Evolutionary conservation across 2,329 filamentous ascomycete genomes (phyloP).

Genomic region (Tympanopsis confertula): DNA sequence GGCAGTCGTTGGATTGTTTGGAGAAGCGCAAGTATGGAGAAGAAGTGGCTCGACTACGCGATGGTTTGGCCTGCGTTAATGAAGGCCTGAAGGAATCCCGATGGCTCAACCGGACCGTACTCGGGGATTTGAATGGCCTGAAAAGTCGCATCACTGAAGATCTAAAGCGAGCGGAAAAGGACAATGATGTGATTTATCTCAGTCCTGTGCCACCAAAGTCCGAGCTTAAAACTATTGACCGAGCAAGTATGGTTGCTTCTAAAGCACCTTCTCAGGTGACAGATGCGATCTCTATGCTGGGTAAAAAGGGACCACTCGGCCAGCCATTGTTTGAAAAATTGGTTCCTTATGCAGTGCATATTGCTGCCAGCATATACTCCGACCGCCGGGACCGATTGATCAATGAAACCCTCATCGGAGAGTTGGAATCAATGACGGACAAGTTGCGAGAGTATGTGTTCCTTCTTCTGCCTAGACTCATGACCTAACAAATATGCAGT

Average conservation of each 20-base stretch:
- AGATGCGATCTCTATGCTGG: slow-evolving; percentile 68
- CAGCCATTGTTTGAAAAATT: slow-evolving; percentile 79
- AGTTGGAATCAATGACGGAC: slow-evolving; percentile 71
- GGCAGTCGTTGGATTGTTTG: slow-evolving; percentile 78
- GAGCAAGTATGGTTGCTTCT: slow-evolving; percentile 77
- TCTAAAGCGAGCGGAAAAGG: slow-evolving; percentile 82
- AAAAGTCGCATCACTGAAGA: slow-evolving; percentile 78
- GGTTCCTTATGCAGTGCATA: slow-evolving; percentile 89
- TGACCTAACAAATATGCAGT: slow-evolving; percentile 19
- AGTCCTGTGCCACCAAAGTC: slow-evolving; percentile 76
- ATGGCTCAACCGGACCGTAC: slow-evolving; percentile 63
- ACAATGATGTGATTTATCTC: slow-evolving; percentile 92
- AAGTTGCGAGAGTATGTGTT: slow-evolving; percentile 53
- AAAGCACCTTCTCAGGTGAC: slow-evolving; percentile 72
- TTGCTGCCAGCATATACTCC: slow-evolving; percentile 90
- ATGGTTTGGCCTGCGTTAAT: slow-evolving; percentile 71
- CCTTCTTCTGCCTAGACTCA: slow-evolving; percentile 2
- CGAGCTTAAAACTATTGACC: slow-evolving; percentile 73
- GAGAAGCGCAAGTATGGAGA: slow-evolving; percentile 94
- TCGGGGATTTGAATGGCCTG: slow-evolving; percentile 70
- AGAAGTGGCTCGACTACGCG: slow-evolving; percentile 75
- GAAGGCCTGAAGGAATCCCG: slow-evolving; percentile 77
- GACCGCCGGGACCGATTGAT: slow-evolving; percentile 83
- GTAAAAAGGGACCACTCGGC: slow-evolving; percentile 70
- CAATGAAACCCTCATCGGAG: slow-evolving; percentile 74